Evolutionary conservation across 306 rosid genomes (phyloP).

Genomic region (Begonia peltatifolia): DNA sequence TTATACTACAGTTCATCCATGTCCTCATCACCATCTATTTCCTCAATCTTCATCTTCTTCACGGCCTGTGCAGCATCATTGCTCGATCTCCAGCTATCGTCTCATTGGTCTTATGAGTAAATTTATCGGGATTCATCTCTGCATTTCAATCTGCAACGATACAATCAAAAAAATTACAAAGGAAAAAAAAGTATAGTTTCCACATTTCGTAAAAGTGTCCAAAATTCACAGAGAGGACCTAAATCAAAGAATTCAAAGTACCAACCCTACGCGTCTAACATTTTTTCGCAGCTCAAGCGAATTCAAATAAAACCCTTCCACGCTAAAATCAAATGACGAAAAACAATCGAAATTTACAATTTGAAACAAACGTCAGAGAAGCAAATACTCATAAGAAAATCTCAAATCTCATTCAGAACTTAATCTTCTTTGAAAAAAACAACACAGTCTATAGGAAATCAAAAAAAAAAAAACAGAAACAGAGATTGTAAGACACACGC

Average conservation of each 20-base stretch:
- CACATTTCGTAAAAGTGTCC: not conserved
- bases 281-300: not conserved
- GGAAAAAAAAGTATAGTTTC: too few relatives aligned
- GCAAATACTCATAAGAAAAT: not conserved
- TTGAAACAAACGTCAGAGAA: too few relatives aligned
- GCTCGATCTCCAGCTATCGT: slow-evolving; percentile 24
- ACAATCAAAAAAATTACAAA: not conserved
- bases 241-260: not conserved
- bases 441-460: not conserved
- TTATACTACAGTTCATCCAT: not conserved
- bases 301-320: too few relatives aligned
- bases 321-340: too few relatives aligned
- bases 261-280: not conserved
- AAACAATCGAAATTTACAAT: too few relatives aligned
- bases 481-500: not conserved
- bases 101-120: slow-evolving; percentile 89
- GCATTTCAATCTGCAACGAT: not conserved
- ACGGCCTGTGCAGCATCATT: slow-evolving; percentile 51
- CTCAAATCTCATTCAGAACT: too few relatives aligned
- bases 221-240: not conserved
- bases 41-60: slow-evolving; percentile 76
- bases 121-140: slow-evolving; percentile 75
- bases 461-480: not conserved
- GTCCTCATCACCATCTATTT: slow-evolving; percentile 35
- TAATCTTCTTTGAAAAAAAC: too few relatives aligned